These are phyloP conservation scores for Helotiales sp. DNA, from an alignment of 2,329 filamentous ascomycete genomes.

Conservation along the genomic window DNA sequence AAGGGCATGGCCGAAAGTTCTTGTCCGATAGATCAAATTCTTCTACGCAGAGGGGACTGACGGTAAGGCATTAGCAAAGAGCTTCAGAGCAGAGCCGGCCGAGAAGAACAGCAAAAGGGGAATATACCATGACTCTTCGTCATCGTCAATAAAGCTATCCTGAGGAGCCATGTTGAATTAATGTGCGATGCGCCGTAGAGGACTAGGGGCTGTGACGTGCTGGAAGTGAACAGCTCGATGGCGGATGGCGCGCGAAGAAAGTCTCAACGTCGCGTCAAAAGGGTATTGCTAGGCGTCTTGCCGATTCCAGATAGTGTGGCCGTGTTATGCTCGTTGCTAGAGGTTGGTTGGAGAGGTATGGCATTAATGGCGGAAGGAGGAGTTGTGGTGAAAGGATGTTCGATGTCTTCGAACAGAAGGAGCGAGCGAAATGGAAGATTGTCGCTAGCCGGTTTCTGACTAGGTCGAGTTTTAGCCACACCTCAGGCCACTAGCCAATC, in stretches of 20 bases:
- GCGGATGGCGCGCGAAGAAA: constrained; percentile 13
- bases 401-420: background rate
- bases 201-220: constrained; percentile 13
- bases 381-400: constrained; percentile 1
- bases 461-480: background rate
- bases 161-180: constrained; percentile 58
- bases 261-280: constrained; percentile 25
- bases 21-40: constrained; percentile 98
- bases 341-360: background rate
- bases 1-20: constrained; percentile 95
- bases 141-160: constrained; percentile 71
- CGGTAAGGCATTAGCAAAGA: constrained; percentile 30
- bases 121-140: constrained; percentile 67
- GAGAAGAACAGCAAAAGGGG: constrained; percentile 14
- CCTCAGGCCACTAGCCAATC: background rate
- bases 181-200: constrained; percentile 10
- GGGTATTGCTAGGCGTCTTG: constrained; percentile 1
- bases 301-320: background rate
- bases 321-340: background rate
- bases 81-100: background rate
- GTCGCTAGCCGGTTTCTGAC: background rate
- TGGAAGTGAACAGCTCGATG: constrained; percentile 8
- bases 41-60: constrained; percentile 94
- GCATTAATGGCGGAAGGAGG: background rate
- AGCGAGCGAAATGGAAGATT: background rate